Base-by-base conservation (phyloP, 768 basidiomycete species). In the Russula griseocarnosa region DNA sequence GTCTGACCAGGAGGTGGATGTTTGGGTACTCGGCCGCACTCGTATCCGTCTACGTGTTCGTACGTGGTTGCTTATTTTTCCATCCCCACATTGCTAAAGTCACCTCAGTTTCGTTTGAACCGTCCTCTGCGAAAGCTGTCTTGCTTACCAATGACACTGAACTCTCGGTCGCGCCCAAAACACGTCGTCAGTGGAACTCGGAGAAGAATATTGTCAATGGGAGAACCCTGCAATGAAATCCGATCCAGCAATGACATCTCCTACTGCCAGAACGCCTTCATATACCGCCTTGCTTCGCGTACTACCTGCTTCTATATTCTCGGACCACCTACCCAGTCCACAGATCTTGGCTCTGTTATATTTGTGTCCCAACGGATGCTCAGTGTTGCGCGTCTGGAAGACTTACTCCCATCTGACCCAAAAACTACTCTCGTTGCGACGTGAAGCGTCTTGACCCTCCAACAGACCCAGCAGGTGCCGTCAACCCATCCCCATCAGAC, bases 1-100 rank as follows among this genome's bases (percentile, higher is more conserved):
- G 60, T 76, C 86, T 32, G 90, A 86, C 2, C 93, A 95, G 72
- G 87, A 92, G 70, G 87, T 98, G 10, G 86, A 96, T 67, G 89
- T 96, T 6, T 99, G 97, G 97, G 90, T 98, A 0, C 77, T 91
- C 60, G 92, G 93, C 1, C 82, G 85, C 58, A 96, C 91, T 2
- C 80, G 92, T 60, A 89, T 96, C 42, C 81, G 92, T 42, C 82
- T 98, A 46, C 79, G 80, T 71, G 87, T 98, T 51, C 88, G 94
- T 93, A 67, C 69, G 93, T 79, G n/a, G 55, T 36, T 13, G 55
- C 49, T 7, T 11, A 58, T n/a, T 24, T 9, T 30, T 28, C 26
- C 6, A 30, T n/a, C 30, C 24, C 16, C 40, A n/a, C 26, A 38
- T 62, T 50, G 38, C 22, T 44, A 5, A 52, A 32, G 28, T 53